Evolutionary conservation across 2,329 filamentous ascomycete species (phyloP), one percentile per base, ranked within the genome.

Genomic region (Paraconiothyrium sp.): DNA sequence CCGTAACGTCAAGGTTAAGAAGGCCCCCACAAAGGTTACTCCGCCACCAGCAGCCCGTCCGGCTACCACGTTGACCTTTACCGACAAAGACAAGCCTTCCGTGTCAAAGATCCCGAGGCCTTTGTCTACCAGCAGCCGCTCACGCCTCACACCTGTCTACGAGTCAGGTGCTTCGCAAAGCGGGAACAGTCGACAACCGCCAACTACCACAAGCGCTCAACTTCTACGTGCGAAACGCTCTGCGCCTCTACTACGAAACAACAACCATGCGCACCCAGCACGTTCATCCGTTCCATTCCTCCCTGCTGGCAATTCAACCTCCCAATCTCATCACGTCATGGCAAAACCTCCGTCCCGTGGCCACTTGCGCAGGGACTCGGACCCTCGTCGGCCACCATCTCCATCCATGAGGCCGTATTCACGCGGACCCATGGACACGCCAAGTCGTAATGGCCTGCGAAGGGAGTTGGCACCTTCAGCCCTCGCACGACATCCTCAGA

Each of bases 1-100:
- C 77, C 93, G 92, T 65, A 97, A 99, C 76, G 87, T 99, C 67
- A 94, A 94, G 76, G 86, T 96, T 71, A 97, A 96, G 79, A 87
- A 89, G 66, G 83, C 88, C 24, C 78, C 78, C 49, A 48, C 68
- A 39, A 78, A 76, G 64, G 85, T 88, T 57, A 85, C 89, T 22
- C 82, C 86, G 14, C 94, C 92, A 67, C 91, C 93, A 50, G 85
- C 86, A 24, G 87, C 92, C 64, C 82, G 86, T 58, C 88, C 92
- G 20, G 89, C 92, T 11, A 91, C 95, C 32, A 94, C 94, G 13
- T 84, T 98, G 63, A 97, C 93, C 7, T 98, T 98, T 75, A 96
- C 92, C 51, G 95, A 92, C 79, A 93, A 94, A 61, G 70, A 60
- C 8, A 60, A 60, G 52, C 75, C 82, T 11, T 80, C 76, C 22